Evolutionary conservation across 352 stramenopile genomes (phyloP), one percentile per base, ranked within the genome.

Genomic region (Pythium apleroticum): DNA sequence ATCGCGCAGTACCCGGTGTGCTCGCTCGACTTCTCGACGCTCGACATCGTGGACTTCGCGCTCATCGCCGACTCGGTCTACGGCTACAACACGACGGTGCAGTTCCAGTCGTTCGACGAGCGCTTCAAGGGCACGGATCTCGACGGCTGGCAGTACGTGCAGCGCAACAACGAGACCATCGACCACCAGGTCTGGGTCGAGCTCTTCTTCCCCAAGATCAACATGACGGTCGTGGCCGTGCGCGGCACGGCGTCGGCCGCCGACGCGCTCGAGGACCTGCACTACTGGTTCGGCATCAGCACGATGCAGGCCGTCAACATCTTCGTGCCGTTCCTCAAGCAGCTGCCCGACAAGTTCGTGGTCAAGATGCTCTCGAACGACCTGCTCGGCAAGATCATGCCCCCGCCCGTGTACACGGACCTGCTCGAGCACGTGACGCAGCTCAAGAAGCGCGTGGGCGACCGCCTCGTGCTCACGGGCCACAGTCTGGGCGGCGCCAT

Each of bases 241-340:
- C 82, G 87, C 37, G 85, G 87, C 57, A 96, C 87, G 31, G 87
- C 87, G 28, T 93, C 87, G 12, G 87, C 81, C 15, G 88, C 85
- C 0, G 88, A 96, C 50, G 88, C 84, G 24, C 84, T 96, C 31
- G 86, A 96, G 52, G 88, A 96, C 54, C 71, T 96, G 20, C 86
- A 96, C 68, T 96, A 80, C 61, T 94, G 88, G 86, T 94, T 96
- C 49, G 88, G 86, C 20, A 86, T 96, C 52, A 89, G 73, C 52
- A 84, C 94, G 72, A 96, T 96, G 88, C 86, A 95, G 63, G 81
- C 81, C 6, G 84, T 83, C 3, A 90, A 95, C 73, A 80, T 91
- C 50, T 95, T 95, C 55, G 69, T 96, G 24, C 86, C 84, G 49
- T 94, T 96, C 68, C 69, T 96, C 41, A 96, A 93, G 66, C 86